These are phyloP conservation scores for Eruca vesicaria DNA, from an alignment of 441 rosid species.

Conservation along the genomic window DNA sequence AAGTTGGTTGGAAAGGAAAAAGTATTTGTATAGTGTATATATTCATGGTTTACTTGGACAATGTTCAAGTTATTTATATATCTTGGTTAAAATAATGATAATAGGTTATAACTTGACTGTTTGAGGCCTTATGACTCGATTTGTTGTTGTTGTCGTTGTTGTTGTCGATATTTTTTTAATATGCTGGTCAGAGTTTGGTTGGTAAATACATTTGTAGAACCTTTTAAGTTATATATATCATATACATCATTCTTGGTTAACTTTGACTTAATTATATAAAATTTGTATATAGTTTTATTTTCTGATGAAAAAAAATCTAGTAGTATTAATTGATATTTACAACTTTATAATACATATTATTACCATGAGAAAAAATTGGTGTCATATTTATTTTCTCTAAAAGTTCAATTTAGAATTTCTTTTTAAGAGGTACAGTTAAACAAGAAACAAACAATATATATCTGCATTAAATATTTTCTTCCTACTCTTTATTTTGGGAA, in stretches of 20 bases:
- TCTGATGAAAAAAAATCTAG: neutral
- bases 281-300: neutral
- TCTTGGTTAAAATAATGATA: neutral
- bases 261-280: neutral
- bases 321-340: neutral
- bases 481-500: neutral
- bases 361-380: neutral
- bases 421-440: neutral
- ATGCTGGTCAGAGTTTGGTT: neutral
- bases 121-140: neutral
- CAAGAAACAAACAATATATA: neutral
- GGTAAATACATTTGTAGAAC: neutral
- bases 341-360: neutral
- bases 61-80: neutral
- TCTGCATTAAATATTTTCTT: neutral
- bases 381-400: neutral
- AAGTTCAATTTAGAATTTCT: neutral
- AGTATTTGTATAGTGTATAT: neutral
- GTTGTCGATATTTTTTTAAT: neutral
- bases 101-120: neutral
- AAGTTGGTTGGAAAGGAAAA: neutral
- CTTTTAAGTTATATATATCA: neutral
- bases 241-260: neutral
- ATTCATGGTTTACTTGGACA: neutral
- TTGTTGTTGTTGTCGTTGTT: neutral